Conservation (phyloP, 2,329 filamentous ascomycete genomes). For the Trichophyton schoenleinii region DNA sequence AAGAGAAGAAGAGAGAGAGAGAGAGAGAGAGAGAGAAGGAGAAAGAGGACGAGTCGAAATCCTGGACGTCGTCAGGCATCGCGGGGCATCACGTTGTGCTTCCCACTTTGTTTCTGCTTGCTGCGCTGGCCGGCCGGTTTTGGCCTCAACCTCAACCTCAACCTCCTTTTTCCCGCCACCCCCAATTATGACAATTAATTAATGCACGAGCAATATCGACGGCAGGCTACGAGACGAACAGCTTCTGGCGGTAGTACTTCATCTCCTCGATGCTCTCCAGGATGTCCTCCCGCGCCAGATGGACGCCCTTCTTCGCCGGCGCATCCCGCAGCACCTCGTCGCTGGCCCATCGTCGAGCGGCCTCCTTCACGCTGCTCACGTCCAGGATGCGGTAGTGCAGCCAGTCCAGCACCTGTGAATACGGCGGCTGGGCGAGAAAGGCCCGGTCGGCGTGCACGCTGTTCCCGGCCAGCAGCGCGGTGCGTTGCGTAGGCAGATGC, state of each 20-base stretch:
- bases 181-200: background rate
- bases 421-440: conserved; percentile 66
- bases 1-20: background rate
- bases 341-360: conserved; percentile 65
- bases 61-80: conserved; percentile 1
- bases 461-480: conserved; percentile 74
- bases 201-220: background rate
- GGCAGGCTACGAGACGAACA: conserved; percentile 35
- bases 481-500: conserved; percentile 53
- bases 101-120: background rate
- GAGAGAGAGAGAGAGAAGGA: background rate
- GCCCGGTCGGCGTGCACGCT: conserved; percentile 80
- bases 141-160: background rate
- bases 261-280: conserved; percentile 92
- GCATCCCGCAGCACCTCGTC: conserved; percentile 47
- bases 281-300: conserved; percentile 81
- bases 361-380: conserved; percentile 87
- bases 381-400: conserved; percentile 86
- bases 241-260: conserved; percentile 62
- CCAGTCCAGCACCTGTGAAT: conserved; percentile 58
- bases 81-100: conserved; percentile 2
- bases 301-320: conserved; percentile 61
- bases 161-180: background rate
- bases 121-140: background rate
- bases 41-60: background rate